A percentile compares a stretch with the other conserved stretches of the same genome.
Evolutionary conservation across 2,329 filamentous ascomycete species (phyloP).

Genomic region (Magnaporthiopsis incrustans): DNA sequence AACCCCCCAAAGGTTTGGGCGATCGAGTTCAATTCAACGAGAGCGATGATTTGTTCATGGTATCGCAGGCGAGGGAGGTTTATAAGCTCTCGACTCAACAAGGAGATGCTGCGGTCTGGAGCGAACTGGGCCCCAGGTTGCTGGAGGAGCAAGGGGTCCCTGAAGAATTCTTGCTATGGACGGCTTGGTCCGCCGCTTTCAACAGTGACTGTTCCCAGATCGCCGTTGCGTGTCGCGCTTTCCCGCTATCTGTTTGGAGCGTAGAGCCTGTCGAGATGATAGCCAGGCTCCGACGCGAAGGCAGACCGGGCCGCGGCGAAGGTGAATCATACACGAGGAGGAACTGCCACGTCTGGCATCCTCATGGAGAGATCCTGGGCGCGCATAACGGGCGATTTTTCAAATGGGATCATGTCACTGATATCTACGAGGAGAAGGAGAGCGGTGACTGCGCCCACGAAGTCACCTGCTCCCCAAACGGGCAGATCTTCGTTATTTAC

Average conservation of each 20-base stretch:
- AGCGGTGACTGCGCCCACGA: not conserved
- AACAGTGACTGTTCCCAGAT: not conserved
- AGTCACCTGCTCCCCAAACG: constrained; percentile 3
- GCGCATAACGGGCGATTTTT: not conserved
- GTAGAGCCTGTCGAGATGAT: not conserved
- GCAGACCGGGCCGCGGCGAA: not conserved
- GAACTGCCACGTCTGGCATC: not conserved
- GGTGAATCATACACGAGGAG: not conserved
- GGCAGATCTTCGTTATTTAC: not conserved
- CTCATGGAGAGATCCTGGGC: not conserved
- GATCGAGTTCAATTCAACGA: not conserved
- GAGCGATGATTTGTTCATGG: not conserved
- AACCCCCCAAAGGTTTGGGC: not conserved
- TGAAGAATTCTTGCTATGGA: not conserved
- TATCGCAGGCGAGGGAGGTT: not conserved
- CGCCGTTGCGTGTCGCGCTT: not conserved
- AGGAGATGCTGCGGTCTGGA: not conserved
- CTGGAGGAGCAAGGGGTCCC: not conserved
- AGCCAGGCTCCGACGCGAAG: not conserved
- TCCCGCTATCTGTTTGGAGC: not conserved
- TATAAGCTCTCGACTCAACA: not conserved
- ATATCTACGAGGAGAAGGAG: not conserved
- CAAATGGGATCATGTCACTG: not conserved
- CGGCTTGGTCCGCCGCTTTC: too few relatives aligned
- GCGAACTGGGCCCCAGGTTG: not conserved